phyloP scores from a whole-genome alignment of 192 early-diverging fungal genomes.

The Backusella sp. region DNA sequence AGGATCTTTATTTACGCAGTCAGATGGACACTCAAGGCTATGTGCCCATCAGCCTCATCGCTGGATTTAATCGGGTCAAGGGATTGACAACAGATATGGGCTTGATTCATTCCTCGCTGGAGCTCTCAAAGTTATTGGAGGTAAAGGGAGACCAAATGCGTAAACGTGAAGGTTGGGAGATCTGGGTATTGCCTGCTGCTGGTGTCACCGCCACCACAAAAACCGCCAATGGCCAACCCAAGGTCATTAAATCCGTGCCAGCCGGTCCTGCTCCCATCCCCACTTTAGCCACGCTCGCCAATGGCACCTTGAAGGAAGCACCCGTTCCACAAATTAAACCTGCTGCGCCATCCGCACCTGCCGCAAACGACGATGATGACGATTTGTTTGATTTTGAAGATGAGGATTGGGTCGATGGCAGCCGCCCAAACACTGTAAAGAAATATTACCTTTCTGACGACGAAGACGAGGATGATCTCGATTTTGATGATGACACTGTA shows the following conservation, averaged over 20 bases:
- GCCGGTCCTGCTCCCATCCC: conserved; percentile 6
- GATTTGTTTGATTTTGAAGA: conserved; percentile 81
- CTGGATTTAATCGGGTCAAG: conserved; percentile 89
- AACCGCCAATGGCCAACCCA: not conserved
- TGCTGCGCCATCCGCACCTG: not conserved
- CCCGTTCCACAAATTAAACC: not conserved
- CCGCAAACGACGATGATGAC: conserved; percentile 54
- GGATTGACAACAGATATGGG: conserved; percentile 63
- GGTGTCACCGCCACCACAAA: not conserved
- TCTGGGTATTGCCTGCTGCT: conserved; percentile 61
- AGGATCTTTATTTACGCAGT: conserved; percentile 89
- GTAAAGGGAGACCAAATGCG: conserved; percentile 47
- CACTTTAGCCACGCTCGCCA: not conserved
- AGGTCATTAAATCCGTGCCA: conserved; percentile 15
- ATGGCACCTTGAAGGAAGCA: not conserved
- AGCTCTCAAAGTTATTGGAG: conserved; percentile 39
- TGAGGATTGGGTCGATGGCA: conserved; percentile 67
- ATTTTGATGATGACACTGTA: conserved; percentile 89
- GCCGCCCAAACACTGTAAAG: conserved; percentile 43
- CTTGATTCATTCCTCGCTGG: conserved; percentile 59
- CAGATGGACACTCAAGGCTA: conserved; percentile 86
- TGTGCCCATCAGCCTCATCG: conserved; percentile 75
- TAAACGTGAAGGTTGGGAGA: conserved; percentile 79
- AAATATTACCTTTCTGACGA: conserved; percentile 45
- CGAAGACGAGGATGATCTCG: conserved; percentile 67